These are phyloP conservation scores for Fusarium sp. DNA, from an alignment of 2,329 filamentous ascomycete genomes.

Conservation along the genomic window DNA sequence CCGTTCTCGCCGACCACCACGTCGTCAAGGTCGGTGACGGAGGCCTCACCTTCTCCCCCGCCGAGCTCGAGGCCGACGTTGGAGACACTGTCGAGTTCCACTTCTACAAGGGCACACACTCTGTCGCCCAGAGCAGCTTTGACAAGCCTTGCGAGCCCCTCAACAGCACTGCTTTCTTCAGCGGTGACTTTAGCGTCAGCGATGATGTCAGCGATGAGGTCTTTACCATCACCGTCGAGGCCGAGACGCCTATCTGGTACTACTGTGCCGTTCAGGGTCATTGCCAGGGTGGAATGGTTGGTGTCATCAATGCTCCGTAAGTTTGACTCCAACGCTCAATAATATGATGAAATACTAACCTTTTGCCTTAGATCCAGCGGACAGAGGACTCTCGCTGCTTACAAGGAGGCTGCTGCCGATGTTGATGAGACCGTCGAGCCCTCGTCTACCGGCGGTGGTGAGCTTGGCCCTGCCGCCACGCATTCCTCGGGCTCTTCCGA, in stretches of 20 bases:
- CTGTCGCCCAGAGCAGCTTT: slow-evolving; percentile 71
- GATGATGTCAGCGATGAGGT: slow-evolving; percentile 30
- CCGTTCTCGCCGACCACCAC: slow-evolving; percentile 11
- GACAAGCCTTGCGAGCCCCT: slow-evolving; percentile 70
- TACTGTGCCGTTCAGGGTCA: slow-evolving; percentile 72
- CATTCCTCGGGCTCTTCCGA: background rate
- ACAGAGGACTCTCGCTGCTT: slow-evolving; percentile 27
- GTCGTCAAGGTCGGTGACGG: slow-evolving; percentile 42
- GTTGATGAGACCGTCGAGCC: slow-evolving; percentile 34
- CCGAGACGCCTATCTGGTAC: slow-evolving; percentile 71
- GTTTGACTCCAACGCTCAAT: background rate
- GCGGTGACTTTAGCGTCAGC: slow-evolving; percentile 31
- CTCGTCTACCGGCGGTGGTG: slow-evolving; percentile 35
- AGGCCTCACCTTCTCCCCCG: slow-evolving; percentile 62
- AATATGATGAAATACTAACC: background rate
- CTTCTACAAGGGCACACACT: slow-evolving; percentile 66
- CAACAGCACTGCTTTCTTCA: slow-evolving; percentile 61
- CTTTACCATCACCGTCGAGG: slow-evolving; percentile 40
- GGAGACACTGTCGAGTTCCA: slow-evolving; percentile 63
- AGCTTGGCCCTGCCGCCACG: slow-evolving; percentile 29
- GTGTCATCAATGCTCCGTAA: slow-evolving; percentile 54
- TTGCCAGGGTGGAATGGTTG: slow-evolving; percentile 72
- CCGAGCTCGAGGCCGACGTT: slow-evolving; percentile 61
- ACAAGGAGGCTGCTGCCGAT: slow-evolving; percentile 26
- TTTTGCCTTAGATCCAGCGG: slow-evolving; percentile 25